Evolutionary conservation across 176 grass and related monocot genomes (phyloP), one percentile per base, ranked within the genome.

Genomic region (Tuctoria greenei): DNA sequence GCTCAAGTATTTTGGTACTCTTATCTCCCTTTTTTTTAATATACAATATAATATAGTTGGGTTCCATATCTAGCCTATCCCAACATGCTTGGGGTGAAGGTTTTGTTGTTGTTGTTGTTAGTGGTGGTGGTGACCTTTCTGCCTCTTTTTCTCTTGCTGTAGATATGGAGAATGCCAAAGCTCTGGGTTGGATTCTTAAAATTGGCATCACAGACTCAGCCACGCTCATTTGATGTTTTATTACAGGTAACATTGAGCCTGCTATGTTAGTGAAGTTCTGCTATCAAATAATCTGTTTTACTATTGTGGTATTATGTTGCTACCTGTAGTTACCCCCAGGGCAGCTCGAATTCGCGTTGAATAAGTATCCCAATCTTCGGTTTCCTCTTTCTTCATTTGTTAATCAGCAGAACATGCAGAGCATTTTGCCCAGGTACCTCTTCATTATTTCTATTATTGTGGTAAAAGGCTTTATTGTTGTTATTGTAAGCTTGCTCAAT

Each of bases 161-260:
- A 99, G 96, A 92, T 99, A 86, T 99, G 96, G 96, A 95, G 82
- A 88, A 90, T 90, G 92, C 92, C 92, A 44, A 95, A 99, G 74
- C 86, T 99, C 23, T 99, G 92, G 90, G 83, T 82, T 79, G 96
- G 96, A 25, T 99, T 99, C 83, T 82, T 99, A 69, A 99, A 99
- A 84, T 83, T 88, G 83, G 87, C 84, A 66, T 90, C 78, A 57
- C 96, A 99, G 61, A 99, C 92, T 38, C 92, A 95, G 28, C 96
- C 96, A 51, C 92, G 61, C 64, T 99, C 96, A 45, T 95, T 99
- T 85, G 86, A 91, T 81, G 87, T 91, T 60, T 82, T 99, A 60
- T 69, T 99, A 73, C 85, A 99, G 92, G 96, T 64, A 17, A 13
- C 59, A 16, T 34, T 31, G 55, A 58, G 4, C 35, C 64, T 74